phyloP scores from a whole-genome alignment of 768 basidiomycete genomes.

The Mycena vitilis region DNA sequence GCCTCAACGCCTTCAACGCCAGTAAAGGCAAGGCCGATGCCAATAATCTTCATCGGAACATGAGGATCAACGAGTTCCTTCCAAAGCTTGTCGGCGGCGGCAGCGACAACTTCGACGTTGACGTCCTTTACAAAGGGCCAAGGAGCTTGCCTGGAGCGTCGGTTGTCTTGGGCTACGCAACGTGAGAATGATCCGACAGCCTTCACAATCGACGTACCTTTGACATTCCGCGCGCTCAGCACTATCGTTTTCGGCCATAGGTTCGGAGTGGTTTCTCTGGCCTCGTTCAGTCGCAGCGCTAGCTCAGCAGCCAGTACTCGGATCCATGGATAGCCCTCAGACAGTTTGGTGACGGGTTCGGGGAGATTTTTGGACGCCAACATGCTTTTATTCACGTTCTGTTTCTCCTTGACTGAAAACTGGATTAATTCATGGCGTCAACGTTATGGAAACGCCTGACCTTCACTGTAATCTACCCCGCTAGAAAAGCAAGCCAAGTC shows the following conservation, averaged over 20 bases:
- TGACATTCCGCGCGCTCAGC: slow-evolving; percentile 71
- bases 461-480: slow-evolving; percentile 28
- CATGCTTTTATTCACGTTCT: slow-evolving; percentile 89
- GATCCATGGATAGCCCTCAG: slow-evolving; percentile 92
- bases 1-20: slow-evolving; percentile 80
- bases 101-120: slow-evolving; percentile 80
- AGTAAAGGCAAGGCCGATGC: slow-evolving; percentile 78
- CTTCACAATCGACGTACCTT: slow-evolving; percentile 54
- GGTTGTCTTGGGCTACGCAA: slow-evolving; percentile 68
- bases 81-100: slow-evolving; percentile 85
- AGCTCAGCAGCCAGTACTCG: slow-evolving; percentile 92
- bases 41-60: slow-evolving; percentile 72
- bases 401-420: slow-evolving; percentile 84
- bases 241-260: slow-evolving; percentile 95
- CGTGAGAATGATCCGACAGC: slow-evolving; percentile 3
- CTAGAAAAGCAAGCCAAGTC: slow-evolving; percentile 20
- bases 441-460: not conserved
- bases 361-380: slow-evolving; percentile 95
- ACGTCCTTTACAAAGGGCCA: slow-evolving; percentile 87
- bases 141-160: slow-evolving; percentile 83
- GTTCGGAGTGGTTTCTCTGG: slow-evolving; percentile 75
- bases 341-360: slow-evolving; percentile 75
- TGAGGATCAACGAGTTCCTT: slow-evolving; percentile 80
- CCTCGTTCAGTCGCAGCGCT: slow-evolving; percentile 85
- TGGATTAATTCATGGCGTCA: slow-evolving; percentile 13